Evolutionary conservation across 306 rosid genomes (phyloP), one percentile per base, ranked within the genome.

Genomic region (Acacia confusa): DNA sequence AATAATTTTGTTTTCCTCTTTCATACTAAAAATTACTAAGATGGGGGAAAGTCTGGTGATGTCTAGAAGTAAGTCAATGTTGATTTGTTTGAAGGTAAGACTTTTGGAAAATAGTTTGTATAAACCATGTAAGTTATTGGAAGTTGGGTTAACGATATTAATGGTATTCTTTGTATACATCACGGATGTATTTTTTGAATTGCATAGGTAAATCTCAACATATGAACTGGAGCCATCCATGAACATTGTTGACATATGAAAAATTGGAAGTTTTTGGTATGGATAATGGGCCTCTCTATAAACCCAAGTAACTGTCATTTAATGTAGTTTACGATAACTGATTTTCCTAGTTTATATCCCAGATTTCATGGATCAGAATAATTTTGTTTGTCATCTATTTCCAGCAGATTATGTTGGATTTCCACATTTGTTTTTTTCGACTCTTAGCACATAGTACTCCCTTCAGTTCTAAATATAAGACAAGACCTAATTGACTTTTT

Each of bases 1-100:
- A 80, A 74, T 72, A 85, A 61, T 84, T 88, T 88, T 55, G 61
- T 22, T 43, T 76, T 53, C 76, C 48, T 22, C 57, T 63, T 70
- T 38, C 60, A 72, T n/a, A 32, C 79, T 50, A 57, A 20, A 53
- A 50, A 76, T 78, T 55, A 78, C 44, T 82, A 53, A 16, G 53
- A 24, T 75, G 77, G 69, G 72, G 70, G 43, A 53, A 74, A 47
- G n/a, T 78, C 71, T 25, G 65, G 66, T 61, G 41, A 60, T 71
- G 55, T 70, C 73, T 20, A 30, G 76, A 40, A 81, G 74, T 60
- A 34, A 40, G 78, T 66, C 50, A 66, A 48, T 76, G 81, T 78
- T 75, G 45, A 58, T 71, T 71, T 45, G 55, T 64, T 70, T 74
- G 60, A 78, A 88, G 74, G 65, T 63, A 57, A 66, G 79, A 25